Evolutionary conservation across 208 protist species (phyloP).

Genomic region (Wallacemonas collosoma): DNA sequence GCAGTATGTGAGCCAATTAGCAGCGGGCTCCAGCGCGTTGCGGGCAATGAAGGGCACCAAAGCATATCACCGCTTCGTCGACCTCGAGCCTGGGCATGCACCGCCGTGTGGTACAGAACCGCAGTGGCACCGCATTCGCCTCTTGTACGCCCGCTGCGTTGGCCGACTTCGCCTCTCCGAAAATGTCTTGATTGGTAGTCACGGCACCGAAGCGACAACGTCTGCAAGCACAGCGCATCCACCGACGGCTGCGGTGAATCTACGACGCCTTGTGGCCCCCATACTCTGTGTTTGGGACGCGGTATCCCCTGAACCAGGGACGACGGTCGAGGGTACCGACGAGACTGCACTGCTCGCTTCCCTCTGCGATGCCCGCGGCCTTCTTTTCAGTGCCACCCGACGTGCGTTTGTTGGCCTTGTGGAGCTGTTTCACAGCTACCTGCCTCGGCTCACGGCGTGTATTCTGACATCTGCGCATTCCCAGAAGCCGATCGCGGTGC

Average conservation of each 20-base stretch:
- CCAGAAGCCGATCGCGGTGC: slow-evolving; percentile 19
- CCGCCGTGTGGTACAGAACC: slow-evolving; percentile 10
- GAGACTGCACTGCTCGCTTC: slow-evolving; percentile 6
- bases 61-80: slow-evolving; percentile 11
- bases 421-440: slow-evolving; percentile 34
- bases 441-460: slow-evolving; percentile 26
- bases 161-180: slow-evolving; percentile 25
- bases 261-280: slow-evolving; percentile 9
- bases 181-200: slow-evolving; percentile 4
- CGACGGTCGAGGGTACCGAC: background rate
- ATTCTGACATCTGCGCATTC: slow-evolving; percentile 19
- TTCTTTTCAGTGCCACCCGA: slow-evolving; percentile 39
- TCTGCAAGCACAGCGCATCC: background rate
- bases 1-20: slow-evolving; percentile 33
- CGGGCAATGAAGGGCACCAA: slow-evolving; percentile 15
- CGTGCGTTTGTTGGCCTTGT: slow-evolving; percentile 35
- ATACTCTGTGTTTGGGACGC: slow-evolving; percentile 2
- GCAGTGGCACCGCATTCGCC: slow-evolving; percentile 21
- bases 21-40: slow-evolving; percentile 31
- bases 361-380: slow-evolving; percentile 40
- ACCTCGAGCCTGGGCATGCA: slow-evolving; percentile 6
- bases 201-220: background rate
- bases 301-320: background rate
- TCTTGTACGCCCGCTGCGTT: slow-evolving; percentile 43
- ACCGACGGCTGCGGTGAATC: background rate